phyloP scores from a whole-genome alignment of 2,329 filamentous ascomycete genomes.

The Penicillium palitans region DNA sequence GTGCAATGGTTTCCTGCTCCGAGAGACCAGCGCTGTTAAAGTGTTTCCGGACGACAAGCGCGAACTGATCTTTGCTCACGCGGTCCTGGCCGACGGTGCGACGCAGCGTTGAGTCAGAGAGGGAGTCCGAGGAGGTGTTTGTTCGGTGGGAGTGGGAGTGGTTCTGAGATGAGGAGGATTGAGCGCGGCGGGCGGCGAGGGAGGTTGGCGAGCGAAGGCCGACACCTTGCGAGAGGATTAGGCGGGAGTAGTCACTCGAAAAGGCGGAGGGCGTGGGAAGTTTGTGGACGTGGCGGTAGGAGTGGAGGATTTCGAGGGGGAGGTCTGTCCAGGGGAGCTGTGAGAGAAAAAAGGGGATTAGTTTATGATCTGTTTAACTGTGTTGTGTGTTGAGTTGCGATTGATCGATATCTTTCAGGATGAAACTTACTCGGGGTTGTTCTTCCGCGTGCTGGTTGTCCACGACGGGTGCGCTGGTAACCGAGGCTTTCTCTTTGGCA shows the following conservation, averaged over 20 bases:
- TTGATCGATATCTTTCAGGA: conserved; percentile 1
- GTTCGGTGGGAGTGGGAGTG: conserved; percentile 8
- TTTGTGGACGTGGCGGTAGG: conserved; percentile 51
- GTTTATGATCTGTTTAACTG: neutral
- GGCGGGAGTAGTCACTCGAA: conserved; percentile 47
- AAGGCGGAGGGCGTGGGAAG: conserved; percentile 47
- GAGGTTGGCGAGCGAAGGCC: conserved; percentile 48
- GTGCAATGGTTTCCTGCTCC: conserved; percentile 50
- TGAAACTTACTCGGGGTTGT: conserved; percentile 35
- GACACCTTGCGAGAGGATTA: conserved; percentile 48
- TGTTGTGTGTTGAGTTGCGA: neutral
- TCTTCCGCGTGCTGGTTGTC: conserved; percentile 9
- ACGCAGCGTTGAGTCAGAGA: conserved; percentile 21
- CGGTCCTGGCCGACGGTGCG: conserved; percentile 40
- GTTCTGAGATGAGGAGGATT: conserved; percentile 12
- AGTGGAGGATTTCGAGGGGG: conserved; percentile 48
- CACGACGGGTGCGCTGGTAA: conserved; percentile 33
- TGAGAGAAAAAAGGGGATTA: neutral
- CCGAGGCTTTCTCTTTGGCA: conserved; percentile 28
- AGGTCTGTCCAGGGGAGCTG: conserved; percentile 48
- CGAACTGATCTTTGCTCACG: conserved; percentile 45
- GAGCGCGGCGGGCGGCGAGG: conserved; percentile 41
- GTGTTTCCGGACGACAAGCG: conserved; percentile 47
- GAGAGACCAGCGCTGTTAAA: conserved; percentile 50
- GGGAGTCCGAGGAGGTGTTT: conserved; percentile 10